Evolutionary conservation across 352 stramenopile genomes (phyloP).

Genomic region (Globisporangium cederbergense): DNA sequence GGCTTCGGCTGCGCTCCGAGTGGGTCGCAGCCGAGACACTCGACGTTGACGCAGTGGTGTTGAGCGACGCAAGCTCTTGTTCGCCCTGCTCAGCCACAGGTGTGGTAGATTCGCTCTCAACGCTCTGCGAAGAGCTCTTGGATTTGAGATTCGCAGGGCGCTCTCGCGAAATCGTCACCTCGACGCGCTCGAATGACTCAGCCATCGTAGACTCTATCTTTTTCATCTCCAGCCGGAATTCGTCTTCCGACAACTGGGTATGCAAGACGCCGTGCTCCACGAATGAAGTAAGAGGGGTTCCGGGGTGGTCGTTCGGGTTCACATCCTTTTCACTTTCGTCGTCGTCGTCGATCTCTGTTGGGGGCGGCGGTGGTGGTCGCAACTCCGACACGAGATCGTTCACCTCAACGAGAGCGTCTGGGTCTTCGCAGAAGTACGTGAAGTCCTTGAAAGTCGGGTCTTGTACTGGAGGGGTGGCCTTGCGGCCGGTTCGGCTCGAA

Average conservation of each 20-base stretch:
- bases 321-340: constrained; percentile 3
- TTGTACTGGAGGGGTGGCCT: constrained; percentile 72
- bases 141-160: constrained; percentile 39
- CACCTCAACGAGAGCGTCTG: constrained; percentile 79
- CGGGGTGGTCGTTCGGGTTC: constrained; percentile 31
- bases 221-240: constrained; percentile 65
- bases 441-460: constrained; percentile 90
- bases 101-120: constrained; percentile 22
- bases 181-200: constrained; percentile 71
- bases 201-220: constrained; percentile 64
- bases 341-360: constrained; percentile 31
- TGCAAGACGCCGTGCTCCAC: constrained; percentile 74
- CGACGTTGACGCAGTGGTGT: constrained; percentile 15
- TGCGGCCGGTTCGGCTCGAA: constrained; percentile 59
- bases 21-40: constrained; percentile 15
- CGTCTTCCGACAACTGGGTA: constrained; percentile 27
- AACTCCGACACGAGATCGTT: constrained; percentile 79
- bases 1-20: constrained; percentile 24
- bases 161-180: constrained; percentile 79
- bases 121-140: constrained; percentile 26
- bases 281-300: constrained; percentile 81
- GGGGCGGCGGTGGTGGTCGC: constrained; percentile 43
- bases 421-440: constrained; percentile 88
- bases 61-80: constrained; percentile 6
- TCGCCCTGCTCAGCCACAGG: not conserved